A percentile compares a stretch with the other conserved stretches of the same genome.
Evolutionary conservation across 2,329 filamentous ascomycete genomes (phyloP).

Genomic region (Epichloe bromicola): DNA sequence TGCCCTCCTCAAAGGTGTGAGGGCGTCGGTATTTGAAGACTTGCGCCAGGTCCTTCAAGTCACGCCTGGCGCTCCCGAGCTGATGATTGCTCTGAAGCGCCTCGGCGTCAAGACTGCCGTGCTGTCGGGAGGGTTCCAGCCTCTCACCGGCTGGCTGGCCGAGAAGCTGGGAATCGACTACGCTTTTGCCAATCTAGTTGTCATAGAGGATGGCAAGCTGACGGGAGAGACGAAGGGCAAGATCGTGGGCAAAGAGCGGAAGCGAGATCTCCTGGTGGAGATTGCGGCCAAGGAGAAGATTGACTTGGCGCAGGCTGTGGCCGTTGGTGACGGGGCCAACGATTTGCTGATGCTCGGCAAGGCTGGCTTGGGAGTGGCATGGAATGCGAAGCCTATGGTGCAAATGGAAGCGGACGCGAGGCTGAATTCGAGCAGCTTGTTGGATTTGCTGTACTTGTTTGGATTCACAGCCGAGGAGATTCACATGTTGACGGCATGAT

Average conservation of each 20-base stretch:
- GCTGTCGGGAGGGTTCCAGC: constrained; percentile 82
- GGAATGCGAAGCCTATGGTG: constrained; percentile 73
- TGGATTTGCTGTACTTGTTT: constrained; percentile 62
- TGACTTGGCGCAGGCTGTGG: constrained; percentile 52
- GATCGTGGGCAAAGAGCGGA: constrained; percentile 66
- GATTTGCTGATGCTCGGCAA: constrained; percentile 68
- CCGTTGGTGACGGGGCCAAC: constrained; percentile 72
- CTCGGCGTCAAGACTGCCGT: constrained; percentile 83
- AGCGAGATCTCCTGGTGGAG: constrained; percentile 56
- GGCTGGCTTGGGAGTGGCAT: constrained; percentile 67
- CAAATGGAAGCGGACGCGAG: constrained; percentile 64
- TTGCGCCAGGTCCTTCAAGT: constrained; percentile 65
- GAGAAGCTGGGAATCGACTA: constrained; percentile 72
- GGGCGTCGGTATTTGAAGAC: constrained; percentile 64
- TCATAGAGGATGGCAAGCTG: constrained; percentile 45
- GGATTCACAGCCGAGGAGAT: constrained; percentile 55
- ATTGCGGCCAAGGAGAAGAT: constrained; percentile 58
- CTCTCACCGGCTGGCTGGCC: constrained; percentile 78
- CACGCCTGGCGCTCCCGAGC: constrained; percentile 64
- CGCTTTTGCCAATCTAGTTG: constrained; percentile 76
- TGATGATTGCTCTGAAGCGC: constrained; percentile 61
- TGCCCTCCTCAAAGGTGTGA: constrained; percentile 66
- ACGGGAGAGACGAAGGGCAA: constrained; percentile 60
- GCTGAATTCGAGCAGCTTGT: constrained; percentile 56
- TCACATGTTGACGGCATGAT: constrained; percentile 11